These are phyloP conservation scores for Solanum ossicruentum DNA, from an alignment of 257 asterid genomes.

Conservation along the genomic window DNA sequence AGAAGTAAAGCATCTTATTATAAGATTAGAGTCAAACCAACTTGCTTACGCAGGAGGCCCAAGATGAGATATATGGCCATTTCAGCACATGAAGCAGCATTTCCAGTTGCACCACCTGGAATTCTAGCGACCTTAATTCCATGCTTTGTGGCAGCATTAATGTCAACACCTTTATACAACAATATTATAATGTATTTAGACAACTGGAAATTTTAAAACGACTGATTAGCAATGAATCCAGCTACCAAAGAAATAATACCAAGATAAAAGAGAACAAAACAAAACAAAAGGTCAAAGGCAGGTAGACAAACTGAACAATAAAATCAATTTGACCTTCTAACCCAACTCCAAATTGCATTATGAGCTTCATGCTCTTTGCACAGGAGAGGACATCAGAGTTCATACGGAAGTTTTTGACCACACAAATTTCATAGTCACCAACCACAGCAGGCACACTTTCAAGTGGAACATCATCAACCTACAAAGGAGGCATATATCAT, in stretches of 20 bases:
- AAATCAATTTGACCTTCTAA: conserved; percentile 47
- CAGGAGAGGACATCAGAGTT: conserved; percentile 58
- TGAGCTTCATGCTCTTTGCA: conserved; percentile 78
- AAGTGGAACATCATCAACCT: conserved; percentile 74
- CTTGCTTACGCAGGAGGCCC: conserved; percentile 98
- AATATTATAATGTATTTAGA: neutral
- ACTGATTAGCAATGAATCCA: neutral
- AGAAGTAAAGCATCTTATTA: neutral
- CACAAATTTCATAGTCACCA: conserved; percentile 65
- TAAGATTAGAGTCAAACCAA: conserved; percentile 28
- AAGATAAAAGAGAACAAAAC: neutral
- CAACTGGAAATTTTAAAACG: neutral
- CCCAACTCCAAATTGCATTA: conserved; percentile 97
- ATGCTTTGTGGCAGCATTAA: conserved; percentile 65
- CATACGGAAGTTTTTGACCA: conserved; percentile 51
- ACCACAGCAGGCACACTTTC: conserved; percentile 54
- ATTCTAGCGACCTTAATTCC: conserved; percentile 90
- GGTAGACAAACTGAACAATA: conserved; percentile 1
- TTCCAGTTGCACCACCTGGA: conserved; percentile 75
- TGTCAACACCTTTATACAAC: conserved; percentile 51
- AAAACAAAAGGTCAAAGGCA: neutral
- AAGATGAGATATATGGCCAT: conserved; percentile 84
- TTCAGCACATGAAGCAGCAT: conserved; percentile 97
- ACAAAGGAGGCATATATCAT: neutral
- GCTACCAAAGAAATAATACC: neutral